These are phyloP conservation scores for Mitosporidium daphniae DNA, from an alignment of 371 early-diverging fungal genomes.

Conservation along the genomic window DNA sequence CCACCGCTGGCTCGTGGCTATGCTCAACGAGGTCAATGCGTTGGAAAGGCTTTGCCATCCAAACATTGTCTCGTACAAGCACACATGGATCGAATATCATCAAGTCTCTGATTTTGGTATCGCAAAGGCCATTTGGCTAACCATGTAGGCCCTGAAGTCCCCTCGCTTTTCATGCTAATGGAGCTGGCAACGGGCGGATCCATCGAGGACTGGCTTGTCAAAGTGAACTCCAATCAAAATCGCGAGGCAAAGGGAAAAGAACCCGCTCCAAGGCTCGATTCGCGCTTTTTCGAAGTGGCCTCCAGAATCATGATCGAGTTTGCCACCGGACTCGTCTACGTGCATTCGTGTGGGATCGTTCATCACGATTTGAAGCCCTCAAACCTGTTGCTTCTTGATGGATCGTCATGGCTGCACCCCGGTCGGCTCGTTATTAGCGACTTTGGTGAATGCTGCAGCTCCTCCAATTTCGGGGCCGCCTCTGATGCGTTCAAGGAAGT, in stretches of 20 bases:
- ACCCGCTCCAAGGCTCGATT: background rate
- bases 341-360: slow-evolving; percentile 1
- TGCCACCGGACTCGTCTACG: slow-evolving; percentile 15
- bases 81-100: slow-evolving; percentile 33
- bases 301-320: background rate
- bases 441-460: slow-evolving; percentile 70
- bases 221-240: background rate
- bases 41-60: slow-evolving; percentile 46
- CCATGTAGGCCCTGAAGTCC: slow-evolving; percentile 22
- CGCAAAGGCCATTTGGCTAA: slow-evolving; percentile 1
- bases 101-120: slow-evolving; percentile 28
- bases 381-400: slow-evolving; percentile 37
- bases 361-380: slow-evolving; percentile 20
- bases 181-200: slow-evolving; percentile 79
- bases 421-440: slow-evolving; percentile 39
- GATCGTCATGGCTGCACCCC: slow-evolving; percentile 8
- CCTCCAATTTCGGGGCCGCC: slow-evolving; percentile 32
- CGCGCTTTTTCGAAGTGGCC: background rate
- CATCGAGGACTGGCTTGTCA: slow-evolving; percentile 29
- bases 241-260: background rate
- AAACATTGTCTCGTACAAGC: slow-evolving; percentile 66
- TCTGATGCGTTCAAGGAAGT: too few species aligned
- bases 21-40: slow-evolving; percentile 59
- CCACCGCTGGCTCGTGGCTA: slow-evolving; percentile 52
- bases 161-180: slow-evolving; percentile 75